Evolutionary conservation across 768 basidiomycete species (phyloP).

Genomic region (Boletus sensibilis): DNA sequence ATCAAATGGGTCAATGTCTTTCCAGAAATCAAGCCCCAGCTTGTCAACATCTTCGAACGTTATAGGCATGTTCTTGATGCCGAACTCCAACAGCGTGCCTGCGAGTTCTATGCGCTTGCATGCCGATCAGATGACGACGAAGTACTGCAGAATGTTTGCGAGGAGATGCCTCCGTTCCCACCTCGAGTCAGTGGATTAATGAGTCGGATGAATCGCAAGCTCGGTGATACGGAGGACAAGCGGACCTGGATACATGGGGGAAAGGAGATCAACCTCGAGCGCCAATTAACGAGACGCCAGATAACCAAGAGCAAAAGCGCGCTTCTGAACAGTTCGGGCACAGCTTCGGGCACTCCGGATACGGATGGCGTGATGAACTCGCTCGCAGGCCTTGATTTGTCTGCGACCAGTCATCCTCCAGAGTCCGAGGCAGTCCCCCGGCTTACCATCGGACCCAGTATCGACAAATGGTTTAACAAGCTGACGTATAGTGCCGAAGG

Average conservation of each 20-base stretch:
- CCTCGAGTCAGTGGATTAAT: slow-evolving; percentile 90
- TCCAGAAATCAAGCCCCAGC: slow-evolving; percentile 94
- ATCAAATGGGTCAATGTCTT: slow-evolving; percentile 99
- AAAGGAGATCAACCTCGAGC: slow-evolving; percentile 86
- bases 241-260: slow-evolving; percentile 94
- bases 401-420: slow-evolving; percentile 29
- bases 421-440: slow-evolving; percentile 41
- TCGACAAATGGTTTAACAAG: slow-evolving; percentile 89
- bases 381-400: slow-evolving; percentile 79
- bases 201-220: slow-evolving; percentile 83
- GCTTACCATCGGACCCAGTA: slow-evolving; percentile 62
- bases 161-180: slow-evolving; percentile 99
- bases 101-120: slow-evolving; percentile 93
- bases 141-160: slow-evolving; percentile 89
- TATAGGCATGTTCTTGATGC: slow-evolving; percentile 97
- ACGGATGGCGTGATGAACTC: slow-evolving; percentile 65
- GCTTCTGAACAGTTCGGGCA: slow-evolving; percentile 37
- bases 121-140: slow-evolving; percentile 86
- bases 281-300: slow-evolving; percentile 59
- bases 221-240: slow-evolving; percentile 92
- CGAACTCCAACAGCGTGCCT: slow-evolving; percentile 96
- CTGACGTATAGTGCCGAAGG: slow-evolving; percentile 80
- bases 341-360: slow-evolving; percentile 36
- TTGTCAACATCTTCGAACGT: slow-evolving; percentile 92
- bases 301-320: slow-evolving; percentile 34